Evolutionary conservation across 2,329 filamentous ascomycete species (phyloP), one percentile per base, ranked within the genome.

Genomic region (Lasiodiplodia citricola): DNA sequence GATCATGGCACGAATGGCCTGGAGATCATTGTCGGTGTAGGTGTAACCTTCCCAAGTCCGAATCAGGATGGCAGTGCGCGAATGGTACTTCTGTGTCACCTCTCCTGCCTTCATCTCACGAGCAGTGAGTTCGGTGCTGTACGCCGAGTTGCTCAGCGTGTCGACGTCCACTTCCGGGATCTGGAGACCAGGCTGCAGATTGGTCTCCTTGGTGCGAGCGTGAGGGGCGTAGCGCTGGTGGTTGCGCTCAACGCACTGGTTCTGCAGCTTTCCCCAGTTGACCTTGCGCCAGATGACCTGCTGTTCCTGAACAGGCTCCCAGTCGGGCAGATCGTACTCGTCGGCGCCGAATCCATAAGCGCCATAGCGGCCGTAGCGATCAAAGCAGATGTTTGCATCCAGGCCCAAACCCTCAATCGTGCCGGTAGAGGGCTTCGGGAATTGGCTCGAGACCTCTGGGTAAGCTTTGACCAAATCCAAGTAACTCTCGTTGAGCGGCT

Each of bases 231-330:
- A 96, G 23, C 93, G 87, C 47, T 86, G 86, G 68, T 86, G 83
- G 79, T 96, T 96, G 72, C 83, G 85, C 71, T 86, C 79, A 0
- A 89, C 77, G 74, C 92, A 96, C 35, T 86, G 80, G 64, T 88
- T 82, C 76, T 95, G 92, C 21, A 95, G 81, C 38, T 86, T 80
- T 16, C 90, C 90, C 92, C 92, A 96, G 71, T 88, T 85, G 38
- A 93, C 86, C 31, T 83, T 81, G 35, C 87, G 82, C 90, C 91
- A 94, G 25, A 88, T 81, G 8, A 88, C 78, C 31, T 69, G 63
- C 41, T 72, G 65, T 52, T 68, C 66, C 55, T 69, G 58, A 31
- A 64, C 55, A n/a, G 67, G 67, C 60, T 76, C 76, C 81, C 81
- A 83, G 54, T 79, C 72, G 3, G 77, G 75, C 28, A 83, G 80